phyloP scores from a whole-genome alignment of 169 alveolate species.

The Plasmodium inui region DNA sequence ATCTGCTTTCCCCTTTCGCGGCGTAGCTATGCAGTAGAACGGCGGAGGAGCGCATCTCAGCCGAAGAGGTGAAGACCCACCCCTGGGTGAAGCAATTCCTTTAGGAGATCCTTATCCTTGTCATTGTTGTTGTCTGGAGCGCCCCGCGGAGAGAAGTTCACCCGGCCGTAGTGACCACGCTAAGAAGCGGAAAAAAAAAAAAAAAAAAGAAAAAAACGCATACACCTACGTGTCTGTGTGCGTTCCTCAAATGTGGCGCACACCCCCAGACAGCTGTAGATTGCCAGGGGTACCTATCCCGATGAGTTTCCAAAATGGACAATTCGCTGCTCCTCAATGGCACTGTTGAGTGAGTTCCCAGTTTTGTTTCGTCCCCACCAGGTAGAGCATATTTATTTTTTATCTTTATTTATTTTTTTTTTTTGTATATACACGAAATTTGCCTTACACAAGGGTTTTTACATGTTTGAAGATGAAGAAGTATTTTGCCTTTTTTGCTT shows the following conservation, averaged over 20 bases:
- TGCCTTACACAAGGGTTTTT: neutral
- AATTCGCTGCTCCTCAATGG: neutral
- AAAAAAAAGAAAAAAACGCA: too few relatives aligned
- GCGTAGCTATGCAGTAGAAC: slow-evolving; percentile 63
- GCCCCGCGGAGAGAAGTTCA: neutral
- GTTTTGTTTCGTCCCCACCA: neutral
- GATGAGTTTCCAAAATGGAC: neutral
- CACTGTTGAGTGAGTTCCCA: neutral
- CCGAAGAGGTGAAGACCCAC: slow-evolving; percentile 64
- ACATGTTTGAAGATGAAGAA: neutral
- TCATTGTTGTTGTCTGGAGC: neutral
- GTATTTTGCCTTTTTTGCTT: neutral
- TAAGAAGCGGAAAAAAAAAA: neutral
- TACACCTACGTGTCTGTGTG: neutral
- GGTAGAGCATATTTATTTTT: neutral
- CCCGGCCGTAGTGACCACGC: neutral
- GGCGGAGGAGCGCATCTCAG: slow-evolving; percentile 62
- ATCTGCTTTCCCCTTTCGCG: neutral
- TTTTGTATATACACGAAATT: slow-evolving; percentile 2
- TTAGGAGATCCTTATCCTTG: neutral
- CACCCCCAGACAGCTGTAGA: neutral
- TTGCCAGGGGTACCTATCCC: neutral
- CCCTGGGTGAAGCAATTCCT: slow-evolving; percentile 71
- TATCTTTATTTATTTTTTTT: neutral
- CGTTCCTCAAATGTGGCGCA: neutral